Evolutionary conservation across 2,329 filamentous ascomycete species (phyloP), one percentile per base, ranked within the genome.

Genomic region (Penicillium sp.): DNA sequence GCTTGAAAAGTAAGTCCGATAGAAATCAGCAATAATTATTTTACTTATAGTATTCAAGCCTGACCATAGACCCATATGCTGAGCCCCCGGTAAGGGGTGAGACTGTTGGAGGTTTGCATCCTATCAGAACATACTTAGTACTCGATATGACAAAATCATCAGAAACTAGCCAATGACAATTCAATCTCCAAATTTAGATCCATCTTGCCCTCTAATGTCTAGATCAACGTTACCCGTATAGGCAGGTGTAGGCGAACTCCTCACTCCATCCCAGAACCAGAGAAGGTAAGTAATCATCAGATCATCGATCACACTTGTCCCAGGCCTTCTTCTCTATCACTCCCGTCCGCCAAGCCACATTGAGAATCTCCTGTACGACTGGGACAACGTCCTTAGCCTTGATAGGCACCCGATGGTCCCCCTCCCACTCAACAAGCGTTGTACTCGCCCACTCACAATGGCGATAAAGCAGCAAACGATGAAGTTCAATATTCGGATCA

Each of bases 371-470:
- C 10, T 72, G 67, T 10, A 79, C 73, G 10, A 87, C 71, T 9
- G 67, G 72, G 41, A 80, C 74, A 3, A 90, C 84, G 66, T 90
- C 87, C 27, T 68, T 71, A 18, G 71, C 74, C 73, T 86, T 87
- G 51, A 91, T 77, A 2, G 87, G 85, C 41, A 92, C 74, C 5
- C 87, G 72, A 65, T 92, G 88, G 1, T 76, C 77, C 0, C 38
- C 38, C 16, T 31, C 38, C 38, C 38, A 41, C 16, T 41, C 38
- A 7, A 41, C 28, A 12, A 30, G 86, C 87, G 49, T 88, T 79
- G 27, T n/a, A 19, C 3, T 4, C 9, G 11, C 16, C 16, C 16
- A 18, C 4, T 41, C 16, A 5, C 27, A 41, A 41, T 41, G 16
- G 3, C 19, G 14, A 31, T 30, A 19, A 2, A 29, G 28, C 16